Conservation (phyloP, 1,139 yeast species). For the Pichia sp. region DNA sequence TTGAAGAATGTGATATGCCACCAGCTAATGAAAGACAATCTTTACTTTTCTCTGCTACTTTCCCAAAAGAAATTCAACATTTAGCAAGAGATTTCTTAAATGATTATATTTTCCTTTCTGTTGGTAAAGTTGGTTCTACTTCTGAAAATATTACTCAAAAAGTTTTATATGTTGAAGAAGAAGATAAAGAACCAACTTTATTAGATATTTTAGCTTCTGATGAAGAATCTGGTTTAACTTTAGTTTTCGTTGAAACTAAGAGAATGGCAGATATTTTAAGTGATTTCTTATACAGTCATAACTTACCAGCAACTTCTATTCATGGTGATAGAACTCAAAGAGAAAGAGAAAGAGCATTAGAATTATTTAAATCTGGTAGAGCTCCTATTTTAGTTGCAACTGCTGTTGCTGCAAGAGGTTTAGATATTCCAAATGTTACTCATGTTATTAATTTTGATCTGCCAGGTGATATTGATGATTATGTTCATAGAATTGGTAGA, state of each 20-base stretch:
- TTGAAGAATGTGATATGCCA: conserved; percentile 97
- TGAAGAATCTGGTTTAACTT: conserved; percentile 74
- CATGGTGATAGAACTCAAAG: conserved; percentile 98
- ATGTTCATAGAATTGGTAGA: conserved; percentile 99
- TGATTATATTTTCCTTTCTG: conserved; percentile 91
- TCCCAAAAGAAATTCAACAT: conserved; percentile 96
- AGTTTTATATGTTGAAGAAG: conserved; percentile 88
- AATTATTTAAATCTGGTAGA: conserved; percentile 77
- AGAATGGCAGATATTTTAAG: conserved; percentile 97
- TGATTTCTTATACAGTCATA: conserved; percentile 82
- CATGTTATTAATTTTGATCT: conserved; percentile 96
- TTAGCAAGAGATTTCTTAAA: conserved; percentile 95
- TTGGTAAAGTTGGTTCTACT: conserved; percentile 97
- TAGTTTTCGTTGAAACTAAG: conserved; percentile 96
- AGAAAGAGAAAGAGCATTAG: conserved; percentile 96
- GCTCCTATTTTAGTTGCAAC: conserved; percentile 96
- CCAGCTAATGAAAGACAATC: conserved; percentile 88
- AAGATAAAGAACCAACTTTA: conserved; percentile 86
- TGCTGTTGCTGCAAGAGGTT: conserved; percentile 98
- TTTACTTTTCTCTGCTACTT: conserved; percentile 96
- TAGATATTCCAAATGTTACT: conserved; percentile 97
- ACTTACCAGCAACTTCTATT: conserved; percentile 95
- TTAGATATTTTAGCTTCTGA: conserved; percentile 78
- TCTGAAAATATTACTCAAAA: conserved; percentile 96
- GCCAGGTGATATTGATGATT: conserved; percentile 96